These are phyloP conservation scores for Diospyros kaki DNA, from an alignment of 148 eudicot genomes.

Conservation along the genomic window DNA sequence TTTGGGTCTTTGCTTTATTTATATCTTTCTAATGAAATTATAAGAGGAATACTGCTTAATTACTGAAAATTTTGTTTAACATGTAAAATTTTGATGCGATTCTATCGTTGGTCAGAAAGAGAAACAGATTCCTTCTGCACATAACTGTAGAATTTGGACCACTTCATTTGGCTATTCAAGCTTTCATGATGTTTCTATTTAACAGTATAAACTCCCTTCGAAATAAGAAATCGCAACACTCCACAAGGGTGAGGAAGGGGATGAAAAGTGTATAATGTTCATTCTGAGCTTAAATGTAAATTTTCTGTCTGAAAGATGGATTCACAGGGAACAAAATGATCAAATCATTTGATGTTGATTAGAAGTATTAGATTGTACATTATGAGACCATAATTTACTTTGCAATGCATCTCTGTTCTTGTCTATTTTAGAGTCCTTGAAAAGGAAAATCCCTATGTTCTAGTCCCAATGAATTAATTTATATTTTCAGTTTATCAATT, in stretches of 20 bases:
- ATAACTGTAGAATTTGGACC: neutral
- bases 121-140: neutral
- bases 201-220: neutral
- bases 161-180: neutral
- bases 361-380: neutral
- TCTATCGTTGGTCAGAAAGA: neutral
- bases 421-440: neutral
- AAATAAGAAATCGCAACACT: neutral
- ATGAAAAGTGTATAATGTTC: too few relatives aligned
- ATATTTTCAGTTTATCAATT: constrained; percentile 12
- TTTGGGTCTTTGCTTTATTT: too few relatives aligned
- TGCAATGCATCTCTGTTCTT: neutral
- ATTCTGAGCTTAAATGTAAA: too few relatives aligned
- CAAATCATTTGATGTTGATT: neutral
- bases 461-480: neutral
- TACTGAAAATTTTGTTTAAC: neutral
- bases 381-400: neutral
- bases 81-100: neutral
- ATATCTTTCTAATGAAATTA: neutral
- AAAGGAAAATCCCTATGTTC: neutral
- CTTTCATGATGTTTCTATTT: neutral
- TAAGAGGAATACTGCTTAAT: neutral
- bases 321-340: neutral
- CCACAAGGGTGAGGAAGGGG: too few relatives aligned
- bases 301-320: too few relatives aligned